Base-by-base conservation (phyloP, 768 basidiomycete species). In the Trametes cingulata region DNA sequence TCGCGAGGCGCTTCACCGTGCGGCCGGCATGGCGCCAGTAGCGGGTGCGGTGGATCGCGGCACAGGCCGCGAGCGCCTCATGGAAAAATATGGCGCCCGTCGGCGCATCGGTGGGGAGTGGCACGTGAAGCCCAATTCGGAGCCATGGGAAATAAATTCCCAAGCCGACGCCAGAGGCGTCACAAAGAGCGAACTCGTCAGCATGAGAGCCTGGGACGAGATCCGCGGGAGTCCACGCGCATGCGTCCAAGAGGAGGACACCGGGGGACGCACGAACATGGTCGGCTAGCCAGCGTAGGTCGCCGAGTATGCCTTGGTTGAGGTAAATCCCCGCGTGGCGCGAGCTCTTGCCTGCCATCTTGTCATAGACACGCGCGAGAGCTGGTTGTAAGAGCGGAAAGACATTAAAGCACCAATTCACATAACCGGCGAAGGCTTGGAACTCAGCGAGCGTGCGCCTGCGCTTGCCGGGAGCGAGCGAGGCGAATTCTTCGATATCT, bases 341-440 rank as follows among this genome's bases (percentile, higher is more conserved):
- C 5, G 51, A 22, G 0, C 41, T 25, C 47, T 75, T 72, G 0
- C 71, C 72, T 1, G 39, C 25, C 3, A 72, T 74, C 57, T 77
- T 78, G 8, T 36, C 60, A 48, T 78, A 78, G 10, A 72, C 9
- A 7, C 63, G 51, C 5, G 46, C 62, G 3, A 78, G 66, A 1
- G 57, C 67, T 0, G 76, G 77, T 0, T 66, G 61, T 0, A 75
- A 58, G 0, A 74, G 61, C 0, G 76, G 75, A 25, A 63, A 73
- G 1, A 76, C 73, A 50, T 79, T 78, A 29, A 79, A 64, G 0
- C 52, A 52, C 77, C 79, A 81, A 56, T 78, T 80, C 13, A 75
- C 39, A 62, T 70, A 75, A 0, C 79, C 78, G 0, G 70, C 71
- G 1, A 79, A 53, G 0, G 40, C 39, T 50, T 75, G 75, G 20